phyloP scores from a whole-genome alignment of 2,329 filamentous ascomycete genomes.

The Escovopsis sp. region DNA sequence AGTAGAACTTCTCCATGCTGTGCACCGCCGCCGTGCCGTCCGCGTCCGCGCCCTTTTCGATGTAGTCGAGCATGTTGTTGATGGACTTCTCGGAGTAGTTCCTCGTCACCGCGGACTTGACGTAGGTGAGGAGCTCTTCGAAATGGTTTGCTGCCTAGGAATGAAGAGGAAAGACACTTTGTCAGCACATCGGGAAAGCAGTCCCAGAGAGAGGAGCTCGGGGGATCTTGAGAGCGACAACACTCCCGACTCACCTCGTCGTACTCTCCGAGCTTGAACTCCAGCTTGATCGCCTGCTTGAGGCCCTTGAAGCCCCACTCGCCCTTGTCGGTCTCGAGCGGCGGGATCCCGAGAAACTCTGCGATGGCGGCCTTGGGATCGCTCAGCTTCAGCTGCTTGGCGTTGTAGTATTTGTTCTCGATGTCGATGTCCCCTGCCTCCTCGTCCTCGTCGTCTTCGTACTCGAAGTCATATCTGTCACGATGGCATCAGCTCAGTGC shows the following conservation, averaged over 20 bases:
- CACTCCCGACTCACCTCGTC: constrained; percentile 43
- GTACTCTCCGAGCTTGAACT: constrained; percentile 84
- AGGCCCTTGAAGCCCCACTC: constrained; percentile 98
- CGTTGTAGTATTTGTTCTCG: constrained; percentile 99
- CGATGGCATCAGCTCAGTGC: no score
- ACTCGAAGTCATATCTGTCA: constrained; percentile 79
- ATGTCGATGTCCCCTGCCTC: constrained; percentile 83
- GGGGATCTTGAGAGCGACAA: no score
- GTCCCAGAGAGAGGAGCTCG: no score
- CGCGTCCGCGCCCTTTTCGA: constrained; percentile 76
- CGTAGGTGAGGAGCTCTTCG: constrained; percentile 86
- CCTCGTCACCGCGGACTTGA: constrained; percentile 88
- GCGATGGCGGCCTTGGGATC: constrained; percentile 79
- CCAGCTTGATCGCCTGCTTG: constrained; percentile 95
- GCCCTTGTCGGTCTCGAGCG: constrained; percentile 76
- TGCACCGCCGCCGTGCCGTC: constrained; percentile 53
- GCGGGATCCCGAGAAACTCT: constrained; percentile 81
- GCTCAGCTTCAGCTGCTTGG: constrained; percentile 83
- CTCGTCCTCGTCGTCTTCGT: constrained; percentile 83
- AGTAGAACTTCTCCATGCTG: constrained; percentile 91
- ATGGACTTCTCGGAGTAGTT: constrained; percentile 99
- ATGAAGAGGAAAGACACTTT: constrained; percentile 10
- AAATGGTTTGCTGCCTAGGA: constrained; percentile 77
- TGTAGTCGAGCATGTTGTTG: constrained; percentile 97
- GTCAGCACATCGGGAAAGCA: no score